Evolutionary conservation across 2,329 filamentous ascomycete genomes (phyloP).

Genomic region (Didymella arachidicola): DNA sequence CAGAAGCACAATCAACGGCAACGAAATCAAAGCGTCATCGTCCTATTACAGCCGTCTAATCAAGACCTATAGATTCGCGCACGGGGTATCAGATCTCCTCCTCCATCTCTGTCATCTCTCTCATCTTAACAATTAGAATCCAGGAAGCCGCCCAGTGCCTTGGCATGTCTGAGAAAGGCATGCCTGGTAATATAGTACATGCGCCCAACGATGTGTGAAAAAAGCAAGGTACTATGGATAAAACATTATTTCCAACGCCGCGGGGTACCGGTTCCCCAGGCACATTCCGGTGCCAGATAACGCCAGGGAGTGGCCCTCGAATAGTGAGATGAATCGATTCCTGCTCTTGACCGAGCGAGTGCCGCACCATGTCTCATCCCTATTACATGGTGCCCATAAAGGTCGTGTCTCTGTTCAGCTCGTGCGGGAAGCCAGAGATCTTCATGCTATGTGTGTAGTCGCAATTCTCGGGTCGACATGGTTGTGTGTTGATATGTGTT

Average conservation of each 20-base stretch:
- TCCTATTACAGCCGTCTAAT: conserved; percentile 7
- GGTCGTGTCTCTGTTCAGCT: conserved; percentile 16
- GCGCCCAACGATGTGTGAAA: background rate
- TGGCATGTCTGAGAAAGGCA: background rate
- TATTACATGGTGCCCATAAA: conserved; percentile 34
- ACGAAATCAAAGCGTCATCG: background rate
- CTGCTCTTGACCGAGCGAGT: background rate
- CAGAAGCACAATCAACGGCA: background rate
- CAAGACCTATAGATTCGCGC: conserved; percentile 11
- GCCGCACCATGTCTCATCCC: conserved; percentile 25
- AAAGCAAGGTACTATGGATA: conserved; percentile 10
- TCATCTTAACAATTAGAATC: conserved; percentile 1
- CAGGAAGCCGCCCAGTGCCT: conserved; percentile 19
- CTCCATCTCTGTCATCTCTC: conserved; percentile 20
- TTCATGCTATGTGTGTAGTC: background rate
- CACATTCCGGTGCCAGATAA: conserved; percentile 13
- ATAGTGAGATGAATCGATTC: background rate
- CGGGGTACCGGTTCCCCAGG: conserved; percentile 18
- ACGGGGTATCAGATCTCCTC: conserved; percentile 44
- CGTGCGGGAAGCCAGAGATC: conserved; percentile 2
- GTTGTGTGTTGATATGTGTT: background rate
- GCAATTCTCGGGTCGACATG: background rate
- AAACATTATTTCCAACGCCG: conserved; percentile 9
- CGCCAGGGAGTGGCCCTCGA: conserved; percentile 4
- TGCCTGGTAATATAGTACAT: conserved; percentile 11